Evolutionary conservation across 768 basidiomycete genomes (phyloP).

Genomic region (Rubroboletus pulcherrimus): DNA sequence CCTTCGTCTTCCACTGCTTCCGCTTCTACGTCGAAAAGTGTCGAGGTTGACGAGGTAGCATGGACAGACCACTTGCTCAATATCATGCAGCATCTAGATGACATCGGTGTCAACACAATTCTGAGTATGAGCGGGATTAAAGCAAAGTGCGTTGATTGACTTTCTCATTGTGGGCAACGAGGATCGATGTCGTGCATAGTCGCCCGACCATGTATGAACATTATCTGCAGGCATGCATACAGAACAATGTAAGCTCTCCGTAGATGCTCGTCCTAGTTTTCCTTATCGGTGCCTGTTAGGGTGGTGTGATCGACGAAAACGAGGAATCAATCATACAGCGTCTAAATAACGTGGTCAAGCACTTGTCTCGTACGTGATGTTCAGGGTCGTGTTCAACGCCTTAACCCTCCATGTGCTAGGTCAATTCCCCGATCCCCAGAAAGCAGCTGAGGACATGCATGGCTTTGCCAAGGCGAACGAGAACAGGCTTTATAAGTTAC

Average conservation of each 20-base stretch:
- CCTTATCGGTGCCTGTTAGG: constrained; percentile 43
- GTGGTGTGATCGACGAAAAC: constrained; percentile 84
- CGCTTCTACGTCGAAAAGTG: constrained; percentile 41
- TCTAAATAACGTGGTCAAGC: constrained; percentile 52
- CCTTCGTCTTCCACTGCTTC: constrained; percentile 43
- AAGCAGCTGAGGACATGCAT: constrained; percentile 73
- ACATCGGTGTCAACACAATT: constrained; percentile 53
- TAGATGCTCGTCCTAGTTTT: neutral
- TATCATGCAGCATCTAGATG: constrained; percentile 66
- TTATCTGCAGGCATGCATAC: constrained; percentile 69
- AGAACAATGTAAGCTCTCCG: constrained; percentile 70
- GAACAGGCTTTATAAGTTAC: constrained; percentile 75
- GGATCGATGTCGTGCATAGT: constrained; percentile 33
- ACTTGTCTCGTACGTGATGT: constrained; percentile 55
- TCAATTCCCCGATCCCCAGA: constrained; percentile 63
- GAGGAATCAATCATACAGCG: constrained; percentile 58
- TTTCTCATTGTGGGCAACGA: neutral
- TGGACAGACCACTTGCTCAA: constrained; percentile 85
- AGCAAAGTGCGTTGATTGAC: constrained; percentile 40
- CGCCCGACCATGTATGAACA: constrained; percentile 69
- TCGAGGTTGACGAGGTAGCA: constrained; percentile 67
- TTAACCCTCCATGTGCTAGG: constrained; percentile 31
- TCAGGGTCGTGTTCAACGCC: neutral
- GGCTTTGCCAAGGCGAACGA: constrained; percentile 88
- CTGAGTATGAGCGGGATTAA: constrained; percentile 62